Percentiles rank a stretch among this genome's conserved stretches.
Conservation (phyloP, 2,329 filamentous ascomycete genomes). For the Colletotrichum brevisporum region DNA sequence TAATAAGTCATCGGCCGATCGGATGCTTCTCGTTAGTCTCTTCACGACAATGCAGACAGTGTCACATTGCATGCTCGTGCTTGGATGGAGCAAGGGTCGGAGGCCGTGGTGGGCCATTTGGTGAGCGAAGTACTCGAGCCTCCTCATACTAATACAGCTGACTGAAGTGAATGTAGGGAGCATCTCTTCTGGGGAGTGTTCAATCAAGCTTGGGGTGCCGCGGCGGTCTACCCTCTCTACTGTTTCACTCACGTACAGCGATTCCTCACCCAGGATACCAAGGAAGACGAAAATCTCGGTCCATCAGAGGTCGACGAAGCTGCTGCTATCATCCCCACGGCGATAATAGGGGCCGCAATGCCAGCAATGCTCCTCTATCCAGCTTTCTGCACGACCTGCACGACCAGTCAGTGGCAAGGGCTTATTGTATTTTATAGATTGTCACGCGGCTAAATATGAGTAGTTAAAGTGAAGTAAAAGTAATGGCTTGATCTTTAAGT, state of each 20-base stretch:
- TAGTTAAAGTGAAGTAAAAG: no score
- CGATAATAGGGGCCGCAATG: neutral
- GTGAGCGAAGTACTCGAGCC: neutral
- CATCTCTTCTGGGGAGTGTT: constrained; percentile 8
- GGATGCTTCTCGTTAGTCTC: constrained; percentile 2
- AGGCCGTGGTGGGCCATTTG: neutral
- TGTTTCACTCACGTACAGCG: constrained; percentile 18
- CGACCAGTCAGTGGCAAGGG: neutral
- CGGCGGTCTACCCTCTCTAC: constrained; percentile 20
- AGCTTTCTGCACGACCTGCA: neutral
- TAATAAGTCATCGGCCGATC: neutral
- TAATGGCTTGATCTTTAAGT: no score
- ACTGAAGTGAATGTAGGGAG: neutral
- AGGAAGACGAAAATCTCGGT: neutral
- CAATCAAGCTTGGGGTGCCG: constrained; percentile 24
- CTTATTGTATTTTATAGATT: constrained; percentile 18
- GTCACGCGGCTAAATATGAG: no score
- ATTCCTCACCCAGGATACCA: neutral
- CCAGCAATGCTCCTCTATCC: constrained; percentile 9
- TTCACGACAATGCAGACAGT: constrained; percentile 23
- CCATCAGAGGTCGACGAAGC: neutral
- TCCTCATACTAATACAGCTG: neutral
- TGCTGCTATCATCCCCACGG: neutral
- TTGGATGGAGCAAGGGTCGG: constrained; percentile 12
- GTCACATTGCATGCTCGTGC: constrained; percentile 19